Evolutionary conservation across 345 rosid species (phyloP), one percentile per base, ranked within the genome.

Genomic region (Salix udensis): DNA sequence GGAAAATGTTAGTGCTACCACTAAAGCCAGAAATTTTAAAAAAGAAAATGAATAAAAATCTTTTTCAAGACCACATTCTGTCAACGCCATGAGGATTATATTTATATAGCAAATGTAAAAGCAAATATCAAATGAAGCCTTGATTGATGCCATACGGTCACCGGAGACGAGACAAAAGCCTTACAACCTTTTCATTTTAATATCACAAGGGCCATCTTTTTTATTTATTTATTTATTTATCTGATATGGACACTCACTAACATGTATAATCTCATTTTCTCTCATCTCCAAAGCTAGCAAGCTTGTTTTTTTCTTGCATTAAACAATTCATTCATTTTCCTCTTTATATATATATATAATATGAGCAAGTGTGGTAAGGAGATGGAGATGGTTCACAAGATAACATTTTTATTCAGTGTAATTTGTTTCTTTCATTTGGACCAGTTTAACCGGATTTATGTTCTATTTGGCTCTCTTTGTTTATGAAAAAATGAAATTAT

Each of bases 221-320:
- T 36, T 21, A 24, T 61, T 64, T 46, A 26, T 71, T 81, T 82
- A 28, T 28, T 76, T 83, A 85, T 74, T 55, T 66, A 67, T 46
- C 74, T 82, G 94, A 86, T 77, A 79, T 73, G 65, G 91, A 81
- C 88, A 86, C 83, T 88, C 90, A 87, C 88, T 85, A 85, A 84
- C 89, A 83, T 73, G 74, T 82, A 79, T 60, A 72, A 37, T 64
- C 36, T 58, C 60, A 68, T 79, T 78, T 60, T 70, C 72, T 77
- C 76, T 78, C 68, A 84, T 82, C 80, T 82, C 68, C 68, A 82
- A 86, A 88, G 87, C 84, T 84, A 80, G 76, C 72, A 67, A 75
- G 24, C 40, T 73, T 85, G 85, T 68, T 78, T 83, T 83, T 80
- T 62, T 40, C 12, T 81, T 67, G 30, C 48, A 79, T 65, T 79